Conservation (phyloP, 148 eudicot genomes). For the Cornus suecica region DNA sequence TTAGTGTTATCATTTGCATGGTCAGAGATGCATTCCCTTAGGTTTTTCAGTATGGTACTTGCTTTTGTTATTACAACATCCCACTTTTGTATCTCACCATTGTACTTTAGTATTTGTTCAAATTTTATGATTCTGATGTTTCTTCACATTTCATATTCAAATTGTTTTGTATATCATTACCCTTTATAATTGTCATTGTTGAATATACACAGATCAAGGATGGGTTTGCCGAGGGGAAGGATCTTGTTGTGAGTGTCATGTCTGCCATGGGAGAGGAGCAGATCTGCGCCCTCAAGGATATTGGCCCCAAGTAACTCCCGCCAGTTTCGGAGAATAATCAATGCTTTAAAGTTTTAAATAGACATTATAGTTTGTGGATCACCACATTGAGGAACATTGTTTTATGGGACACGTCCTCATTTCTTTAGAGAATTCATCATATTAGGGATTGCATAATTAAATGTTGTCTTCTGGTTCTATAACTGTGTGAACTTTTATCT, state of each 20-base stretch:
- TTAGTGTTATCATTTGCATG: no score
- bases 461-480: neutral
- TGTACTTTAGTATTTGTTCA: no score
- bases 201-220: conserved; percentile 46
- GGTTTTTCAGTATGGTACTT: no score
- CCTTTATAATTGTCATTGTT: neutral
- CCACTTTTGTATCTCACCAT: no score
- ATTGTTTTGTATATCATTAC: no score
- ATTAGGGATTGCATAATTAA: neutral
- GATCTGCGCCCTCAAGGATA: conserved; percentile 71
- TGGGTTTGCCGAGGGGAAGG: conserved; percentile 64
- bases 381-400: neutral
- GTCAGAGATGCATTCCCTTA: no score
- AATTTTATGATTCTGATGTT: no score
- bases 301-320: conserved; percentile 46
- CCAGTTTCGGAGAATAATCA: conserved; percentile 14
- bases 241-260: conserved; percentile 62
- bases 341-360: neutral
- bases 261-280: conserved; percentile 79
- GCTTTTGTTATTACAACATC: no score
- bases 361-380: neutral
- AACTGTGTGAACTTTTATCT: conserved; percentile 1
- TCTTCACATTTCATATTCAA: no score
- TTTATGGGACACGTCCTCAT: neutral
- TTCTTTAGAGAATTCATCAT: neutral